Base-by-base conservation (phyloP, 306 rosid species). In the Lathyrus sativus region DNA sequence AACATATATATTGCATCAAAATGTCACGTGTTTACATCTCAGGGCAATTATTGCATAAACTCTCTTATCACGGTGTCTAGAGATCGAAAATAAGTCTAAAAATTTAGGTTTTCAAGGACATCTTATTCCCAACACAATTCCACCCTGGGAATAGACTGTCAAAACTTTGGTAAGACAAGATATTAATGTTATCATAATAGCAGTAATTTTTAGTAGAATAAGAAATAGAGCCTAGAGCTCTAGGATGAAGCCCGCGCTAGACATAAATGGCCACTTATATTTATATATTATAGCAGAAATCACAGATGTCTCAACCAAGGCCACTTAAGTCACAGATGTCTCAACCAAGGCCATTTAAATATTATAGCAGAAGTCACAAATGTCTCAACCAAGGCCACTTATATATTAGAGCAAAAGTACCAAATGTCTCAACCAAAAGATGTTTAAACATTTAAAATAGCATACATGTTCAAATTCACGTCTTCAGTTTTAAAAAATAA, bases 401-500 rank as follows among this genome's bases (percentile, higher is more conserved):
- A 4, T 15, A 24, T 28, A 50, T 49, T 26, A 64, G n/a, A n/a
- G n/a, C n/a, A n/a, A n/a, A n/a, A n/a, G n/a, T n/a, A n/a, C 58
- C 15, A 19, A 17, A 58, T 9, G 46, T 17, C 13, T 9, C 39
- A 50, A 43, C 41, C 57, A 31, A 15, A n/a, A 58, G 51, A 6
- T 14, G 70, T 42, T 6, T 14, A 37, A 33, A 60, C 43, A 62
- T 56, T 38, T 39, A 37, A 57, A 68, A 68, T 39, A 66, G 33
- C 66, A 65, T 26, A 38, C 67, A 80, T 26, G 42, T 17, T 38
- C 62, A 50, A 29, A 67, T 64, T 29, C 57, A 50, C 33, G 45
- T 37, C 62, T 26, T 35, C 33, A 63, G 29, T 22, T 42, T 42
- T 44, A 0, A 3, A 2, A 42, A 24, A 43, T 7, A 45, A 29